Base-by-base conservation (phyloP, 202 grass and related monocot species). In the Saccharum hybrid region DNA sequence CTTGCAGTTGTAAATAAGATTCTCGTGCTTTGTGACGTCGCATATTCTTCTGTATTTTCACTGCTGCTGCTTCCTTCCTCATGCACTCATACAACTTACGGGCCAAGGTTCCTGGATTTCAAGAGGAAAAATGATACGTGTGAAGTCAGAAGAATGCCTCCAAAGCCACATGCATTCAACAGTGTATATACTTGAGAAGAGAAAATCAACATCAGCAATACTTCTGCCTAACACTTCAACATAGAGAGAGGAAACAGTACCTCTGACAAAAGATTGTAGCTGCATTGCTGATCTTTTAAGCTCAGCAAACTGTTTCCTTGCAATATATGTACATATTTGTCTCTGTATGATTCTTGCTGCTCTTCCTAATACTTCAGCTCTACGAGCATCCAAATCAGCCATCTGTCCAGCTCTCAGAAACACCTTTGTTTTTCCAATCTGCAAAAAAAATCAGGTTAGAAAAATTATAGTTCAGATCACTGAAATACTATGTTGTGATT, bases 341-440 rank as follows among this genome's bases (percentile, higher is more conserved):
- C 96, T 99, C 93, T 99, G 96, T 80, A 99, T 92, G 60, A 86
- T 94, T 90, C 86, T 94, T 69, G 96, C 96, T 73, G 96, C 96
- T 87, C 90, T 94, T 89, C 96, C 96, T 91, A 99, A 73, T 40
- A 99, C 93, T 74, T 99, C 96, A 69, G 93, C 83, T 90, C 96
- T 96, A 73, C 90, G 85, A 76, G 96, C 96, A 92, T 99, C 96
- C 84, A 99, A 72, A 83, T 99, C 96, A 88, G 96, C 96, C 96
- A 99, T 99, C 66, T 99, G 96, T 57, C 96, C 96, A 77, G 93
- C 96, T 92, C 93, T 94, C 68, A 99, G 79, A 90, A 99, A 99
- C 40, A 99, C 91, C 72, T 99, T 99, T 59, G 86, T 91, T 90
- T 99, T 99, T 79, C 96, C 96, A 75, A 99, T 92, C 96, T 99